Base-by-base conservation (phyloP, 208 protist genomes). In the Acanthamoeba culbertsoni region DNA sequence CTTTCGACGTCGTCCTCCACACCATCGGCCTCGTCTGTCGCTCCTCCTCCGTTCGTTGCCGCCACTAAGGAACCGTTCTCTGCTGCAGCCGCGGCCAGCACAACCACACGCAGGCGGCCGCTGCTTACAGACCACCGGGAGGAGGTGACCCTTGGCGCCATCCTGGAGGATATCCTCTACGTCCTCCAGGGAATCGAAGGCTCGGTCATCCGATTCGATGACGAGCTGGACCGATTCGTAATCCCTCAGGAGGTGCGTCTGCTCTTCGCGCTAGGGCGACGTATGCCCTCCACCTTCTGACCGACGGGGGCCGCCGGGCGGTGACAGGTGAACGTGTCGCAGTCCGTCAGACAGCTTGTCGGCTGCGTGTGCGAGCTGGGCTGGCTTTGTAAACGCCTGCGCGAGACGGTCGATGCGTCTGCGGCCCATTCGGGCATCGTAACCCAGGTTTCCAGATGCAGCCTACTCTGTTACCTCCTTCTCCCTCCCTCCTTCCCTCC, bases 151-250 rank as follows among this genome's bases (percentile, higher is more conserved):
- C 42, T 82, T 18, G 71, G 71, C 10, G 71, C 71, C 45, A 82
- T 82, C 20, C 45, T 82, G 4, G 71, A 82, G 23, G 71, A 82
- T 31, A 82, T 43, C 2, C 71, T 82, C 0, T 82, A 82, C 45
- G 71, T 82, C 23, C 71, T 82, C 40, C 95, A 96, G 71, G 95
- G 95, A 33, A 95, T 96, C 28, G 94, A 96, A 46, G 95, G 95
- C 0, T 73, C 40, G 4, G 91, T 95, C n/a, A 95, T 96, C 23
- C 84, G 94, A 89, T 96, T 46, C 73, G 57, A 93, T 42, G 43
- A 77, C 33, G 46, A 62, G n/a, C 37, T 51, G 7, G 73, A 95
- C 73, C 33, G 63, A 68, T 96, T 79, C 55, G 12, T 31, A 37
- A 84, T 84, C 45, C 37, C 18, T 3, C 43, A 18, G 16, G 73